Base-by-base conservation (phyloP, 148 eudicot species). In the Silene latifolia region DNA sequence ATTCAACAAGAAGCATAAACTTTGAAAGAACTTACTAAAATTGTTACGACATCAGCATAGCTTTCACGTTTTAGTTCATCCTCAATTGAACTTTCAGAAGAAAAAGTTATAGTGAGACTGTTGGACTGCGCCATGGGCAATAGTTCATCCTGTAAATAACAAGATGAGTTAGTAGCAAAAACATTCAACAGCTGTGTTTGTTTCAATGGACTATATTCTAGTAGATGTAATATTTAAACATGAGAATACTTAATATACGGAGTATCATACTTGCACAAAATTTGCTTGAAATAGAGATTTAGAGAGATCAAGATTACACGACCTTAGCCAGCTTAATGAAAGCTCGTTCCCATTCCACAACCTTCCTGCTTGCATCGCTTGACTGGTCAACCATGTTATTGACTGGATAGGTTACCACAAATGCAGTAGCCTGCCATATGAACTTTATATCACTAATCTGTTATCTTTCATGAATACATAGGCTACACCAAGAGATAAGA, bases 301-400 rank as follows among this genome's bases (percentile, higher is more conserved):
- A 13, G 27, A n/a, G 54, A 9, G 46, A 57, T 32, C 21, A 61
- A 71, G 35, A 46, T 17, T 44, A 18, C 67, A 72, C 46, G 44
- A 89, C 93, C 93, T 86, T 84, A 42, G 85, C 89, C 77, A 89
- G 85, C 75, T 87, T 86, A 67, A 89, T 76, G 82, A 89, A 89
- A 82, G 93, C 93, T 68, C 83, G 85, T 81, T 89, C 93, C 93
- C 93, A 89, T 69, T 82, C 89, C 72, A 87, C 87, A 69, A 85
- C 89, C 77, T 81, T 89, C 77, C 67, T 80, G 76, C 73, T 86
- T 63, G 78, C 93, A 78, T 72, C 83, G 77, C 86, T 86, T 72
- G 78, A 76, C 44, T 82, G 81, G 51, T 89, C 87, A 53, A 86
- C 58, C 75, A 81, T 83, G 76, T 86, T 89, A 76, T 83, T 86